Evolutionary conservation across 352 stramenopile genomes (phyloP).

Genomic region (Phytophthora cryptogea): DNA sequence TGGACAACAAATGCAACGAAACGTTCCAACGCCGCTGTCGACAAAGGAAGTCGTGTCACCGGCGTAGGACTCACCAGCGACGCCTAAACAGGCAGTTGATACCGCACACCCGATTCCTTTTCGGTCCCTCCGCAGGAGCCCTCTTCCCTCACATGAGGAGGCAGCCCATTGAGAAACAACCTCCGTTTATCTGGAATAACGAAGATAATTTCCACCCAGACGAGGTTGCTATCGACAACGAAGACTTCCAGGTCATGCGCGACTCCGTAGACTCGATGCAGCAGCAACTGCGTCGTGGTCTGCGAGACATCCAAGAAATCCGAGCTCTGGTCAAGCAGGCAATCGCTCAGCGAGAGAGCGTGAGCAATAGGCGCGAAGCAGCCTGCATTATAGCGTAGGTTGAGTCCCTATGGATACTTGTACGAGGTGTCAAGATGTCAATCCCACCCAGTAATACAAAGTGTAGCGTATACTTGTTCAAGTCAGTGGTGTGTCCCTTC

Average conservation of each 20-base stretch:
- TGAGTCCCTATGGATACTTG: slow-evolving; percentile 8
- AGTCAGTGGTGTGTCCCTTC: not conserved
- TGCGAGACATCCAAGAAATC: slow-evolving; percentile 33
- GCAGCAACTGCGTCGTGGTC: slow-evolving; percentile 29
- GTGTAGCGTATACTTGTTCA: slow-evolving; percentile 15
- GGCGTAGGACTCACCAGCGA: slow-evolving; percentile 7
- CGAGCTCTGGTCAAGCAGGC: slow-evolving; percentile 28
- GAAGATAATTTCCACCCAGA: slow-evolving; percentile 11
- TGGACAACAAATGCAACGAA: slow-evolving; percentile 17
- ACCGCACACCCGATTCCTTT: slow-evolving; percentile 12
- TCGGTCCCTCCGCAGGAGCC: not conserved
- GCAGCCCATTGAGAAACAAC: slow-evolving; percentile 4
- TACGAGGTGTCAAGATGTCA: slow-evolving; percentile 3
- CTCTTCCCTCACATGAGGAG: slow-evolving; percentile 16
- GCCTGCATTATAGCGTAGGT: not conserved
- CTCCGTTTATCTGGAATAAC: not conserved
- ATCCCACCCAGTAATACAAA: slow-evolving; percentile 8
- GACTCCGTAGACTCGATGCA: slow-evolving; percentile 37
- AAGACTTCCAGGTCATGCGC: slow-evolving; percentile 30
- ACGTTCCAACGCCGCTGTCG: slow-evolving; percentile 20
- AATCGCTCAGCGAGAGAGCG: slow-evolving; percentile 6
- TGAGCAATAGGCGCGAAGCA: not conserved
- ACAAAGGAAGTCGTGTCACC: slow-evolving; percentile 19
- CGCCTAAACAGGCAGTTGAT: slow-evolving; percentile 12
- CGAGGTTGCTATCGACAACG: slow-evolving; percentile 19